Evolutionary conservation across 2,329 filamentous ascomycete genomes (phyloP).

Genomic region (Cordyceps javanica): DNA sequence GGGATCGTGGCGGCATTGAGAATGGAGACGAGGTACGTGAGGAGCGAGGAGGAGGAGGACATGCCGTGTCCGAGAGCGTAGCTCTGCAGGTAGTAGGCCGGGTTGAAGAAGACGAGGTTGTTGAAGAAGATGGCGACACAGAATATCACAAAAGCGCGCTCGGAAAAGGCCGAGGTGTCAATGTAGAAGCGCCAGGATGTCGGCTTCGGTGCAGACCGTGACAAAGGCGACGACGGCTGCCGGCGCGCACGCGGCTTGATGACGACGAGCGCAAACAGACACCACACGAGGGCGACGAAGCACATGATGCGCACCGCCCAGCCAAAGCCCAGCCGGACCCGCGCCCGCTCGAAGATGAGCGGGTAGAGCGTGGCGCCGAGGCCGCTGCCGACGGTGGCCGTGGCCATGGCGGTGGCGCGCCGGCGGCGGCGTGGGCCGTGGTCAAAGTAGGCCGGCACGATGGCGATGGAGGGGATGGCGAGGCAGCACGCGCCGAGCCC

Average conservation of each 20-base stretch:
- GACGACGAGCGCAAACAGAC: constrained; percentile 24
- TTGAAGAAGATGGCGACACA: constrained; percentile 27
- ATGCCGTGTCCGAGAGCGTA: constrained; percentile 33
- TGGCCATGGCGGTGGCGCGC: constrained; percentile 31
- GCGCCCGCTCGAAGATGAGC: constrained; percentile 28
- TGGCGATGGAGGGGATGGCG: constrained; percentile 32
- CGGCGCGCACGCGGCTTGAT: constrained; percentile 18
- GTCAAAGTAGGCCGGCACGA: constrained; percentile 37
- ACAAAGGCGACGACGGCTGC: too few relatives aligned
- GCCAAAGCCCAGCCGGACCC: constrained; percentile 24
- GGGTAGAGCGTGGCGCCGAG: constrained; percentile 34
- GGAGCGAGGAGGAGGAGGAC: constrained; percentile 26
- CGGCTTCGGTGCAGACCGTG: too few relatives aligned
- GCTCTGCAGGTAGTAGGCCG: constrained; percentile 39
- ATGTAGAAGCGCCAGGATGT: constrained; percentile 20
- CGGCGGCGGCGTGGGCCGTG: constrained; percentile 24
- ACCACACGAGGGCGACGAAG: constrained; percentile 27
- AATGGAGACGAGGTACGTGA: constrained; percentile 45
- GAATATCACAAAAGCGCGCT: constrained; percentile 26
- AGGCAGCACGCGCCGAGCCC: constrained; percentile 37
- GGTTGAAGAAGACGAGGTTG: constrained; percentile 31
- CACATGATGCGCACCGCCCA: constrained; percentile 31
- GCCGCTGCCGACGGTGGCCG: constrained; percentile 35
- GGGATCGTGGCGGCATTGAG: constrained; percentile 45
- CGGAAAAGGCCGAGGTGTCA: constrained; percentile 24